These are phyloP conservation scores for Phytopythium mirpurense DNA, from an alignment of 352 stramenopile genomes.

Conservation along the genomic window DNA sequence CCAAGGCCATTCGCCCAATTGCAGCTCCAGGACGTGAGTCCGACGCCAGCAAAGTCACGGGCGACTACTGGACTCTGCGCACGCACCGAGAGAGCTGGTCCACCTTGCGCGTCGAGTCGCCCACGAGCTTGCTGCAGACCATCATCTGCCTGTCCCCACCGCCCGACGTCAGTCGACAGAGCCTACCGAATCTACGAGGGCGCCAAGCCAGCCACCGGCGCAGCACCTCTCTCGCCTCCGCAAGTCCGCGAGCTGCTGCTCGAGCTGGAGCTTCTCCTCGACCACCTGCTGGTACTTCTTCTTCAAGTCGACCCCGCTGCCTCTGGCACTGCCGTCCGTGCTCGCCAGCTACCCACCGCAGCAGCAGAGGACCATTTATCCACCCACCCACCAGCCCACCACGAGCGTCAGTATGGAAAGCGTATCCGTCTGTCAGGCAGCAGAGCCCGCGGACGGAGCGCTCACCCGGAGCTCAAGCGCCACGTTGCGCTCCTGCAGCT, in stretches of 20 bases:
- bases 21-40: too few relatives aligned
- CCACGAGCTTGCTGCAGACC: slow-evolving; percentile 53
- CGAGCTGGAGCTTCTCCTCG: slow-evolving; percentile 53
- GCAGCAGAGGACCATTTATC: too few relatives aligned
- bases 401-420: too few relatives aligned
- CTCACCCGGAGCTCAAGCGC: slow-evolving; percentile 55
- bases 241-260: slow-evolving; percentile 47
- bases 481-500: slow-evolving; percentile 57
- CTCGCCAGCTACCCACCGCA: slow-evolving; percentile 1
- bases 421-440: too few relatives aligned
- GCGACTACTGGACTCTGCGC: too few relatives aligned
- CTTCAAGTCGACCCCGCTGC: slow-evolving; percentile 40
- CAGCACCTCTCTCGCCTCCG: slow-evolving; percentile 65
- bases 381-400: too few relatives aligned
- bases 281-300: slow-evolving; percentile 58
- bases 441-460: too few relatives aligned
- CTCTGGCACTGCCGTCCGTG: slow-evolving; percentile 5
- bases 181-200: too few relatives aligned
- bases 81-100: slow-evolving; percentile 52
- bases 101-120: slow-evolving; percentile 57
- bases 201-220: too few relatives aligned
- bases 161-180: neutral
- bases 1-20: too few relatives aligned
- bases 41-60: too few relatives aligned
- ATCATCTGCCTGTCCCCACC: slow-evolving; percentile 42